Conservation (phyloP, 148 eudicot species). For the Heliamphora exappendiculata region DNA sequence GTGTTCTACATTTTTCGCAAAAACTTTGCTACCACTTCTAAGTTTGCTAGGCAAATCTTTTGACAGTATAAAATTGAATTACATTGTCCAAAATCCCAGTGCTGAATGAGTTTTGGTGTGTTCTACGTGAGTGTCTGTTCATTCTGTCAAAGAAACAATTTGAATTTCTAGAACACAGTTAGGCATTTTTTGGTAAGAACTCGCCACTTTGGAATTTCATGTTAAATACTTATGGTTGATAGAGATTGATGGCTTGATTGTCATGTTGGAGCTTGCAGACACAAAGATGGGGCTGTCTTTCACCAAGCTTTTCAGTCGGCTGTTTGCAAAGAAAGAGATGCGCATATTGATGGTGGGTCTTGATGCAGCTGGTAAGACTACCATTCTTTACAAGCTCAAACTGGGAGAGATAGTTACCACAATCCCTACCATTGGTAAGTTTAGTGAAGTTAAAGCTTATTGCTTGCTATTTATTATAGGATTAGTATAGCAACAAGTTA, state of each 20-base stretch:
- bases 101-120: background rate
- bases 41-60: background rate
- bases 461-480: background rate
- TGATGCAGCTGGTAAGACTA: constrained; percentile 79
- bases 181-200: background rate
- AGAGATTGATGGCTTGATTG: constrained; percentile 1
- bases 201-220: background rate
- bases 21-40: background rate
- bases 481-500: background rate
- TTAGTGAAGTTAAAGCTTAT: background rate
- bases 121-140: background rate
- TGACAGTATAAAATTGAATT: background rate
- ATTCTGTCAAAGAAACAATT: background rate
- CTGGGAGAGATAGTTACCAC: constrained; percentile 75
- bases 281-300: constrained; percentile 61
- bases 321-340: constrained; percentile 69
- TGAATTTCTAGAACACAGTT: background rate
- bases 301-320: constrained; percentile 62
- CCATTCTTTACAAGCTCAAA: constrained; percentile 71
- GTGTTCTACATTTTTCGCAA: background rate
- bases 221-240: background rate
- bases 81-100: too few species aligned
- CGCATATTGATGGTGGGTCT: constrained; percentile 75
- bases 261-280: constrained; percentile 14
- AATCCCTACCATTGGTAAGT: constrained; percentile 70